Evolutionary conservation across 805 yeast species (phyloP).

Genomic region (Spathaspora girioi): DNA sequence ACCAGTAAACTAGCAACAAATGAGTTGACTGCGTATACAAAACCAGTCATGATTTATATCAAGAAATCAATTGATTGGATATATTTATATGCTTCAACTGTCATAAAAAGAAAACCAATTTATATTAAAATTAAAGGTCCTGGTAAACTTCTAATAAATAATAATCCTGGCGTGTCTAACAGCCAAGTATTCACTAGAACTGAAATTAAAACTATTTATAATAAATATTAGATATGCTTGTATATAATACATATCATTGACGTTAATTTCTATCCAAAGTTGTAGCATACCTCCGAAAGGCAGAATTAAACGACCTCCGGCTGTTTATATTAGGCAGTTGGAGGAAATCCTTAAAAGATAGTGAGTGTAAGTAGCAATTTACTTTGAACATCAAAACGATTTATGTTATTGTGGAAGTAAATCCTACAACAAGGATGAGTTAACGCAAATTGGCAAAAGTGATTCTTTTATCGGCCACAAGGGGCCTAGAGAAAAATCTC

Average conservation of each 20-base stretch:
- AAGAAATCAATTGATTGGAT: neutral
- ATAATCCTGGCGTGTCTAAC: conserved; percentile 10
- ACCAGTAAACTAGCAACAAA: neutral
- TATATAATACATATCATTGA: neutral
- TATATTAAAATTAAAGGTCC: conserved; percentile 25
- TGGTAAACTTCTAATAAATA: conserved; percentile 19
- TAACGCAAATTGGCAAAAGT: too few species aligned
- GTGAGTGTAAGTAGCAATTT: too few species aligned
- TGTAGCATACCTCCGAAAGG: too few species aligned
- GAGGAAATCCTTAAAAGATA: too few species aligned
- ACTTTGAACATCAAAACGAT: too few species aligned
- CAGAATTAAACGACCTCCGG: too few species aligned
- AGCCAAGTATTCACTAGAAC: conserved; percentile 11
- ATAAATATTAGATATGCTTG: neutral
- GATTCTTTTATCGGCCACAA: too few species aligned
- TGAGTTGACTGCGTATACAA: neutral
- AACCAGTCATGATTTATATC: neutral
- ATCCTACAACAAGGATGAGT: too few species aligned
- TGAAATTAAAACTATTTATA: conserved; percentile 10
- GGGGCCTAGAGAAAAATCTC: too few species aligned
- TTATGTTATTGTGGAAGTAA: too few species aligned
- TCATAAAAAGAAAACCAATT: conserved; percentile 12
- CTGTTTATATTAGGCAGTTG: too few species aligned
- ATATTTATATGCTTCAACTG: neutral
- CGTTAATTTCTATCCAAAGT: too few species aligned